Evolutionary conservation across 2,329 filamentous ascomycete species (phyloP).

Genomic region (Exophiala oligosperma): DNA sequence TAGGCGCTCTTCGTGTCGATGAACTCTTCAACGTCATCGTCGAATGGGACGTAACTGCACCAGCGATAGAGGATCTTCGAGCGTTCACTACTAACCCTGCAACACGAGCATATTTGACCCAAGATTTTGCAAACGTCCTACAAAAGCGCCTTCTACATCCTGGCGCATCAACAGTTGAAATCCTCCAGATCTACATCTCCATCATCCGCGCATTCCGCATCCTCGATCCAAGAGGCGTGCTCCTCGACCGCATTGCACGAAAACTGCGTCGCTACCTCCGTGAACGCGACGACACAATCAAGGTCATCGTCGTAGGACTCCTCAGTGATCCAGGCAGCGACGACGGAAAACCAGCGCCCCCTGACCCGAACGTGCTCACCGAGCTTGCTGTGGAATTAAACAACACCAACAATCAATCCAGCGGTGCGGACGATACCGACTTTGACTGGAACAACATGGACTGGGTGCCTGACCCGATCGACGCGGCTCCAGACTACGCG

Average conservation of each 20-base stretch:
- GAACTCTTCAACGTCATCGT: constrained; percentile 64
- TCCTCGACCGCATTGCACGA: constrained; percentile 66
- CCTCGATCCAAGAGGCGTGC: constrained; percentile 64
- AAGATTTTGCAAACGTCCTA: constrained; percentile 54
- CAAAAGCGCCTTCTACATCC: constrained; percentile 59
- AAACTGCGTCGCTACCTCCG: constrained; percentile 64
- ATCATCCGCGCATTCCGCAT: constrained; percentile 65
- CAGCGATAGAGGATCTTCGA: constrained; percentile 62
- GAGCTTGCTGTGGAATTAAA: constrained; percentile 40
- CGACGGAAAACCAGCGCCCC: constrained; percentile 30
- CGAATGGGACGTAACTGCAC: constrained; percentile 59
- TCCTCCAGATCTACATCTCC: constrained; percentile 67
- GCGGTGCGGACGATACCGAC: constrained; percentile 58
- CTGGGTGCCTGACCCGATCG: constrained; percentile 90
- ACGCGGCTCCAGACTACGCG: constrained; percentile 89
- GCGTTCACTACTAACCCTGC: constrained; percentile 55
- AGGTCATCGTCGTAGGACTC: constrained; percentile 64
- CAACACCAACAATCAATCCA: constrained; percentile 36
- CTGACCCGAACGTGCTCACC: constrained; percentile 39
- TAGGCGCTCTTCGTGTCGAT: constrained; percentile 57
- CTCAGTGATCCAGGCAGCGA: constrained; percentile 54
- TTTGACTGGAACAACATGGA: constrained; percentile 89
- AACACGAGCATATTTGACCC: constrained; percentile 57
- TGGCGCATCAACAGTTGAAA: constrained; percentile 65
- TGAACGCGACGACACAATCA: constrained; percentile 65